Percentiles rank a stretch among this genome's conserved stretches.
Evolutionary conservation across 2,329 filamentous ascomycete genomes (phyloP).

Genomic region (Alternaria sp.): DNA sequence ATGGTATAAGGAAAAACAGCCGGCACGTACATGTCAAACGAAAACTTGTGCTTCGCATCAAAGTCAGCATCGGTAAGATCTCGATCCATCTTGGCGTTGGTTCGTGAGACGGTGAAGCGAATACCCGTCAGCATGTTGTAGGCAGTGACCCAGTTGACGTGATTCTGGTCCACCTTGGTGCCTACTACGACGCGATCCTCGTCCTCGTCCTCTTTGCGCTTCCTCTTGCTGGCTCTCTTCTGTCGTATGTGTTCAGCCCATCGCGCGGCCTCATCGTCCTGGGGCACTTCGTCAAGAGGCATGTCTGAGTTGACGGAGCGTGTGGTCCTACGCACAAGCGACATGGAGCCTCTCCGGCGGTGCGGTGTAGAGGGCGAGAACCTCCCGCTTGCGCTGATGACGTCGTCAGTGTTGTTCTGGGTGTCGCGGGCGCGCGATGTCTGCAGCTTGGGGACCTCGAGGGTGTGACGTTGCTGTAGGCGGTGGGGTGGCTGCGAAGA

Average conservation of each 20-base stretch:
- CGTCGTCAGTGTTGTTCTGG: conserved; percentile 62
- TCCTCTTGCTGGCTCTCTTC: conserved; percentile 87
- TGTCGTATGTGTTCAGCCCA: conserved; percentile 95
- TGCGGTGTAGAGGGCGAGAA: conserved; percentile 76
- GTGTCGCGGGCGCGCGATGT: conserved; percentile 72
- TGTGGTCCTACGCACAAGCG: conserved; percentile 79
- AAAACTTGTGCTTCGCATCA: conserved; percentile 93
- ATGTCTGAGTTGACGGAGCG: conserved; percentile 85
- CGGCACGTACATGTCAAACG: conserved; percentile 87
- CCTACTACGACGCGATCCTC: conserved; percentile 90
- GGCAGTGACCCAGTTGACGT: conserved; percentile 96
- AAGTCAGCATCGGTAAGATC: conserved; percentile 92
- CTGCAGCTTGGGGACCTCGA: conserved; percentile 82
- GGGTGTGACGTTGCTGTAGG: conserved; percentile 82
- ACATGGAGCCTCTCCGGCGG: conserved; percentile 81
- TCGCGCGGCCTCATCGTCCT: conserved; percentile 87
- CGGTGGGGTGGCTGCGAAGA: conserved; percentile 63
- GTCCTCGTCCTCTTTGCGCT: conserved; percentile 86
- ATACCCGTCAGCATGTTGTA: conserved; percentile 99
- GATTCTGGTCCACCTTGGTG: conserved; percentile 96
- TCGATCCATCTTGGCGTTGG: conserved; percentile 95
- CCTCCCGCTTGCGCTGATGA: conserved; percentile 75
- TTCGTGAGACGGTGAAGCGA: conserved; percentile 93
- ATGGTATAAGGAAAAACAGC: conserved; percentile 27
- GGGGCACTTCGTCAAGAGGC: conserved; percentile 81